Evolutionary conservation across 805 yeast species (phyloP).

Genomic region (Sugiyamaella qingdaonensis): DNA sequence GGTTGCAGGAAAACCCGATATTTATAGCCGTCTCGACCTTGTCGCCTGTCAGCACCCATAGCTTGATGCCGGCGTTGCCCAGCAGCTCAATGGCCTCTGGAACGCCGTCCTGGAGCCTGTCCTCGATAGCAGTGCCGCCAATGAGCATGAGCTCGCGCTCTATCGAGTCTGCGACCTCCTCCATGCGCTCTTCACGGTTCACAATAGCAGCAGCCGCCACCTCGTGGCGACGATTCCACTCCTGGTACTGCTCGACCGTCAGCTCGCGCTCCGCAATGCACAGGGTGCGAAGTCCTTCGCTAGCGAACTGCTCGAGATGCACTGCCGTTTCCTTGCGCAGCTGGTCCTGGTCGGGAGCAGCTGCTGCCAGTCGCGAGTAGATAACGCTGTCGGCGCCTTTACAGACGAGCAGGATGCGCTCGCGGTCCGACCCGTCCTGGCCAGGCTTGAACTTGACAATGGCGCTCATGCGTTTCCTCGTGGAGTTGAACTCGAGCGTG

Average conservation of each 20-base stretch:
- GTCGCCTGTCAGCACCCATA: slow-evolving; percentile 85
- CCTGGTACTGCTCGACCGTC: slow-evolving; percentile 40
- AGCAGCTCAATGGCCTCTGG: slow-evolving; percentile 68
- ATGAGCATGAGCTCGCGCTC: slow-evolving; percentile 55
- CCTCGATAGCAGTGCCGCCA: slow-evolving; percentile 86
- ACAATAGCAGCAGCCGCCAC: slow-evolving; percentile 57
- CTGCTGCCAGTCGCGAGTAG: slow-evolving; percentile 44
- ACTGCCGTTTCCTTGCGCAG: slow-evolving; percentile 59
- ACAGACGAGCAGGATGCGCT: slow-evolving; percentile 47
- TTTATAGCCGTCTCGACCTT: slow-evolving; percentile 85
- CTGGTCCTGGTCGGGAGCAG: slow-evolving; percentile 35
- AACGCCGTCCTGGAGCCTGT: slow-evolving; percentile 73
- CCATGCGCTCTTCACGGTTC: slow-evolving; percentile 59
- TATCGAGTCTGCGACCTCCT: slow-evolving; percentile 53
- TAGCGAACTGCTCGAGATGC: slow-evolving; percentile 69
- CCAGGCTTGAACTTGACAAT: slow-evolving; percentile 45
- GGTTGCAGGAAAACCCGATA: slow-evolving; percentile 78
- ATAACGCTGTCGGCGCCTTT: slow-evolving; percentile 85
- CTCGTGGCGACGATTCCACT: slow-evolving; percentile 54
- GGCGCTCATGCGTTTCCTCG: slow-evolving; percentile 77
- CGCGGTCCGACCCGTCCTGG: slow-evolving; percentile 23
- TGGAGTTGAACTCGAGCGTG: slow-evolving; percentile 64
- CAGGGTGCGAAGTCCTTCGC: slow-evolving; percentile 75
- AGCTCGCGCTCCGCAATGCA: slow-evolving; percentile 65
- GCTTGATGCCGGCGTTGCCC: slow-evolving; percentile 70